phyloP scores from a whole-genome alignment of 1,139 yeast species.

The Zygosaccharomyces sapae region DNA sequence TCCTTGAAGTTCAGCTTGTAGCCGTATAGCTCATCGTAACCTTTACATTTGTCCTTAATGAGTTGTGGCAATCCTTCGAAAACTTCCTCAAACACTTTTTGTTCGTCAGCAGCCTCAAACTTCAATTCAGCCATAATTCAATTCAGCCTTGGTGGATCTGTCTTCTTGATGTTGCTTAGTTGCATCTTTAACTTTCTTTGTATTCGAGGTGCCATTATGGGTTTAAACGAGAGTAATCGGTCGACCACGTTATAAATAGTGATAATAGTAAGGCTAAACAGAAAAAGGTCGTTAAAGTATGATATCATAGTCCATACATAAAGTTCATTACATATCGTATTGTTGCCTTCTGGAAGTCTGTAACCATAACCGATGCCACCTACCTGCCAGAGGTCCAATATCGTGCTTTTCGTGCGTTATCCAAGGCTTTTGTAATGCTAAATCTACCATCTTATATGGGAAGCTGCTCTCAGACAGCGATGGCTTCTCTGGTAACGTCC shows the following conservation, averaged over 20 bases:
- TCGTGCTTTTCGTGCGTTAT: not conserved
- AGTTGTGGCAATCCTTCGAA: constrained; percentile 33
- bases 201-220: no score
- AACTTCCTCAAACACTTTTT: constrained; percentile 25
- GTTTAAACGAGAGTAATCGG: no score
- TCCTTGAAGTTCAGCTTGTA: constrained; percentile 49
- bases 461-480: not conserved
- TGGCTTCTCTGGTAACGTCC: constrained; percentile 1
- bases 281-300: not conserved
- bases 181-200: no score
- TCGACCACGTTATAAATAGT: no score
- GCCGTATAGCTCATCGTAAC: constrained; percentile 76
- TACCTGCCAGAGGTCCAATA: constrained; percentile 4
- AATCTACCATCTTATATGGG: constrained; percentile 21
- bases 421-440: constrained; percentile 27
- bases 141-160: no score
- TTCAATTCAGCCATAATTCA: constrained; percentile 14
- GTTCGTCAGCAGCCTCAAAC: constrained; percentile 21
- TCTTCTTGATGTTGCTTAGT: no score
- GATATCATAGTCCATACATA: not conserved
- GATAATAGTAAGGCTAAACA: not conserved
- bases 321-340: not conserved
- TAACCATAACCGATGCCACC: constrained; percentile 14
- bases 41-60: constrained; percentile 43
- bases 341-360: not conserved